These are phyloP conservation scores for Metschnikowia cubensis DNA, from an alignment of 805 yeast species.

Conservation along the genomic window DNA sequence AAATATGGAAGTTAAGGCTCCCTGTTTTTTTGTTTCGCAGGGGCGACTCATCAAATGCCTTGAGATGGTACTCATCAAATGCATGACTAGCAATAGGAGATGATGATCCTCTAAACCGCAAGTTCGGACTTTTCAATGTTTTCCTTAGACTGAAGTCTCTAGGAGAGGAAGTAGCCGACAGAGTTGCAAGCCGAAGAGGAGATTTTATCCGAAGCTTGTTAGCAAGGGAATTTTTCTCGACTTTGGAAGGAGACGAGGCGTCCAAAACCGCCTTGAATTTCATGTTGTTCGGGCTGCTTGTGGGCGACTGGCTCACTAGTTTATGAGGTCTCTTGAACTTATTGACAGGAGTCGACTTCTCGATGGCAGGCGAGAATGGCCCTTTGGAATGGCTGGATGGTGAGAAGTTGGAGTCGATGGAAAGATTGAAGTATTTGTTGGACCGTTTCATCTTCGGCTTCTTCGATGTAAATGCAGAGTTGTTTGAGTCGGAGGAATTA, in stretches of 20 bases:
- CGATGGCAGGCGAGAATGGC: constrained; percentile 16
- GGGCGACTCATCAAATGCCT: constrained; percentile 16
- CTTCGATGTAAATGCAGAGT: neutral
- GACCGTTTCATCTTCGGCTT: constrained; percentile 34
- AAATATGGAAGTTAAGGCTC: constrained; percentile 12
- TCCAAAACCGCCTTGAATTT: constrained; percentile 13
- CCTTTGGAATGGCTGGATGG: constrained; percentile 13
- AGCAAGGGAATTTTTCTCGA: constrained; percentile 22
- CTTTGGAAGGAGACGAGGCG: constrained; percentile 11
- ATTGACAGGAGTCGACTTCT: constrained; percentile 15
- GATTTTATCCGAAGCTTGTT: constrained; percentile 32
- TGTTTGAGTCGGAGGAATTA: neutral
- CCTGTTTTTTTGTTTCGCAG: constrained; percentile 14
- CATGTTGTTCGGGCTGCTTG: constrained; percentile 25
- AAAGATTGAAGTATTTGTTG: constrained; percentile 38
- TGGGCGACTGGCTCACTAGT: constrained; percentile 41
- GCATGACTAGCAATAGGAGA: constrained; percentile 13
- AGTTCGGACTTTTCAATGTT: constrained; percentile 15
- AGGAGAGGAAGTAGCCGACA: constrained; percentile 13
- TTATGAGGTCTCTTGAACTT: constrained; percentile 44
- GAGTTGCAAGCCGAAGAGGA: constrained; percentile 19
- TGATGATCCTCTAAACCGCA: constrained; percentile 15
- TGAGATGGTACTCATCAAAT: constrained; percentile 13
- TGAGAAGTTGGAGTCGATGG: constrained; percentile 29
- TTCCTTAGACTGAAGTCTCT: constrained; percentile 12